phyloP scores from a whole-genome alignment of 2,329 filamentous ascomycete genomes.

The Pseudopithomyces maydicus region DNA sequence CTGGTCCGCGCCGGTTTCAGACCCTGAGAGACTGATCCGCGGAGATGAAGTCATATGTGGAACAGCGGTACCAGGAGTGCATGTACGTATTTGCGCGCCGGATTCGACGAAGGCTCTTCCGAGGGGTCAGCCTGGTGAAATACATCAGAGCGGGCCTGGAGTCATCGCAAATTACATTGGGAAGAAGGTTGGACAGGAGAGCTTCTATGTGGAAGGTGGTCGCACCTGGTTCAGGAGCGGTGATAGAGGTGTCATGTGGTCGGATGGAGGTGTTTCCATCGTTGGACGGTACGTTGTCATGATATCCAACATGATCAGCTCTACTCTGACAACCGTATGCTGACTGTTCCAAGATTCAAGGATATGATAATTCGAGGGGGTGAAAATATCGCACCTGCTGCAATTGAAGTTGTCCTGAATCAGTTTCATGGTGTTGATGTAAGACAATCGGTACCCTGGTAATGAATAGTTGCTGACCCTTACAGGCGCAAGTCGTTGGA shows the following conservation, averaged over 20 bases:
- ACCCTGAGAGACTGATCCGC: constrained; percentile 1
- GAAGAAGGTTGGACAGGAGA: background rate
- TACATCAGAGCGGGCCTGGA: constrained; percentile 3
- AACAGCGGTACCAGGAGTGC: background rate
- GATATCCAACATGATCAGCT: background rate
- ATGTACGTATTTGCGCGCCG: constrained; percentile 4
- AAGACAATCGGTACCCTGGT: background rate
- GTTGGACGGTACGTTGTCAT: background rate
- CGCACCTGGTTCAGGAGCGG: background rate
- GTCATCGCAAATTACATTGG: background rate
- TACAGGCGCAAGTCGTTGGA: constrained; percentile 1
- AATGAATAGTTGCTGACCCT: background rate
- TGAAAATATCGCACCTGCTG: constrained; percentile 5
- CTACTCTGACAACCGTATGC: background rate
- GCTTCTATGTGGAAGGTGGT: background rate
- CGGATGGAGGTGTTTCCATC: constrained; percentile 1
- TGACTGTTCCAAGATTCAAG: background rate
- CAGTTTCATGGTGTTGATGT: constrained; percentile 5
- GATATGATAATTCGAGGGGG: constrained; percentile 6
- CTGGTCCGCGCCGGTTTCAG: background rate
- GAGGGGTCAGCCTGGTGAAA: background rate
- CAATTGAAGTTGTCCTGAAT: constrained; percentile 2
- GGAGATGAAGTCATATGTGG: background rate
- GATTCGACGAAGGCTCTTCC: background rate
- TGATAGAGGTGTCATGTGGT: background rate